These are phyloP conservation scores for Rhodotorula sp. DNA, from an alignment of 1,284 basidiomycete species.

Conservation along the genomic window DNA sequence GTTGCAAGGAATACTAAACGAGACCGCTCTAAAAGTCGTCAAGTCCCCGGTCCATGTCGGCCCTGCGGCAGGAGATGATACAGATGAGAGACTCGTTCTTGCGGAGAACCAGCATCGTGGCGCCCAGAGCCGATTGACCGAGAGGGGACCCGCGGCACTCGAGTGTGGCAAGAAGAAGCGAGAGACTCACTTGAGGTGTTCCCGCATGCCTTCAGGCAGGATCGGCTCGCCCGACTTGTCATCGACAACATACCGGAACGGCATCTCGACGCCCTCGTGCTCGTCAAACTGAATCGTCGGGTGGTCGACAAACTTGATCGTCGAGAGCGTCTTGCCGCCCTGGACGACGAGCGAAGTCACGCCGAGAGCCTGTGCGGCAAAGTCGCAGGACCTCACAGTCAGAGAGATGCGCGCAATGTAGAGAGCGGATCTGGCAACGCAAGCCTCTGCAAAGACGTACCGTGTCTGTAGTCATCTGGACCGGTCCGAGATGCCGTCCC, in stretches of 20 bases:
- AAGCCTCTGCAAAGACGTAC: neutral
- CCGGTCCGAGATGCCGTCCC: slow-evolving; percentile 68
- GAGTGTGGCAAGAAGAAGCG: too few species aligned
- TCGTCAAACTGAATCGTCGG: slow-evolving; percentile 81
- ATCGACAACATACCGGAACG: slow-evolving; percentile 51
- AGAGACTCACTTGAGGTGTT: slow-evolving; percentile 60
- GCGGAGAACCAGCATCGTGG: too few species aligned
- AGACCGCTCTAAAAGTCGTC: slow-evolving; percentile 54
- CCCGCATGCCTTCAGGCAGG: slow-evolving; percentile 85
- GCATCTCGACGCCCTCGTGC: slow-evolving; percentile 73
- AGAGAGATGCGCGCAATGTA: too few species aligned
- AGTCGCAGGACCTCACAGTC: neutral
- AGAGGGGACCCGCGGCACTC: too few species aligned
- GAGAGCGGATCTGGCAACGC: neutral
- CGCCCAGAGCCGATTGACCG: too few species aligned
- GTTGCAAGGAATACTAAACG: too few species aligned
- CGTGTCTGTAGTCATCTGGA: slow-evolving; percentile 86
- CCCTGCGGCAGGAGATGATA: slow-evolving; percentile 41
- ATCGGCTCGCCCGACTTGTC: slow-evolving; percentile 57
- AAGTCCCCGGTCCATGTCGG: slow-evolving; percentile 81
- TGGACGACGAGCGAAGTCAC: slow-evolving; percentile 81
- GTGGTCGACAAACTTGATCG: slow-evolving; percentile 73
- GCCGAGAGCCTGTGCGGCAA: slow-evolving; percentile 62
- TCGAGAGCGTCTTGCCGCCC: slow-evolving; percentile 66
- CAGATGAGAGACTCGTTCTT: too few species aligned